Evolutionary conservation across 2,329 filamentous ascomycete species (phyloP).

Genomic region (Fusarium incarnatum): DNA sequence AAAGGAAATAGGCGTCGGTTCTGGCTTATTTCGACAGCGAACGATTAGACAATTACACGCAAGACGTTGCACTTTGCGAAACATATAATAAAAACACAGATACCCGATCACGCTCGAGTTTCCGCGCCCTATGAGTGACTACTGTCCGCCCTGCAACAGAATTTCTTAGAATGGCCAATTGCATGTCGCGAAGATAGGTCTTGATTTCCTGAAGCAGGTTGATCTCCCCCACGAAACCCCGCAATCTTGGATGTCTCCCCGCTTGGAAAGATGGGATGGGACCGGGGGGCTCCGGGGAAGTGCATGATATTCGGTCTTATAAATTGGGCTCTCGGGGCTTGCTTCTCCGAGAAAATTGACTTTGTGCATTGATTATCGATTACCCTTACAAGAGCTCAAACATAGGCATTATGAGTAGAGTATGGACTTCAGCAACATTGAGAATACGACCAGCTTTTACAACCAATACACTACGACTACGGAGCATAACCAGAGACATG

Average conservation of each 20-base stretch:
- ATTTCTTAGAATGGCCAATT: slow-evolving; percentile 10
- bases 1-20: slow-evolving; percentile 12
- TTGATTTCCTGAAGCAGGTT: slow-evolving; percentile 25
- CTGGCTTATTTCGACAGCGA: slow-evolving; percentile 25
- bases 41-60: slow-evolving; percentile 36
- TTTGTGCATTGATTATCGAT: slow-evolving; percentile 10
- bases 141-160: slow-evolving; percentile 19
- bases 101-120: slow-evolving; percentile 32
- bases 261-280: slow-evolving; percentile 9
- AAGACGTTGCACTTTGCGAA: slow-evolving; percentile 38
- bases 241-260: slow-evolving; percentile 33
- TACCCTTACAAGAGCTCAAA: neutral
- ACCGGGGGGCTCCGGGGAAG: slow-evolving; percentile 4
- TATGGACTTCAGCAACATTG: slow-evolving; percentile 23
- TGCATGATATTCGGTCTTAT: slow-evolving; percentile 4
- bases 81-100: slow-evolving; percentile 38
- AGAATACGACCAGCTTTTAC: slow-evolving; percentile 32
- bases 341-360: neutral
- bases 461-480: slow-evolving; percentile 16
- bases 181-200: slow-evolving; percentile 13
- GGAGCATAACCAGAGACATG: slow-evolving; percentile 21
- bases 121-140: slow-evolving; percentile 23
- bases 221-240: slow-evolving; percentile 38
- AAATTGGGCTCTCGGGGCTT: slow-evolving; percentile 9
- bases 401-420: slow-evolving; percentile 32